Percentiles rank a stretch among this genome's conserved stretches.
phyloP scores from a whole-genome alignment of 495 filamentous ascomycete genomes.

The Pyronema omphalodes region DNA sequence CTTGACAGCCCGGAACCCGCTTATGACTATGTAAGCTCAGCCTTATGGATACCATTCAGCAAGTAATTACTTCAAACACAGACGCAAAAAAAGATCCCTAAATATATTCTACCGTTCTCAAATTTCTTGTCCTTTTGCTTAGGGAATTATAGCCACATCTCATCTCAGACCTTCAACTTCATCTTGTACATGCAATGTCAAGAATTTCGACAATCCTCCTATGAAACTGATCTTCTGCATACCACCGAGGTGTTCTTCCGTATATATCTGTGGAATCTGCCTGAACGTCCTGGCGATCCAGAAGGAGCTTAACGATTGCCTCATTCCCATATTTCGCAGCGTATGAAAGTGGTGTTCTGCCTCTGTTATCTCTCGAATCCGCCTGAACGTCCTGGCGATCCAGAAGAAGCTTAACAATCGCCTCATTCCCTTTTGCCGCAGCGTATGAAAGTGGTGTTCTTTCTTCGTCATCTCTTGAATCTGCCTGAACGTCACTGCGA shows the following conservation, averaged over 20 bases:
- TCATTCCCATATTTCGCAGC: slow-evolving; percentile 19
- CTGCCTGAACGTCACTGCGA: too few relatives aligned
- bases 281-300: slow-evolving; percentile 10
- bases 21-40: too few relatives aligned
- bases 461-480: too few relatives aligned
- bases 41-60: too few relatives aligned
- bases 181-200: too few relatives aligned
- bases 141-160: too few relatives aligned
- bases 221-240: not conserved
- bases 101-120: too few relatives aligned
- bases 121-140: too few relatives aligned
- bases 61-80: too few relatives aligned
- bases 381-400: slow-evolving; percentile 8
- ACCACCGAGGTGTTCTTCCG: slow-evolving; percentile 22
- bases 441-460: slow-evolving; percentile 22
- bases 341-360: slow-evolving; percentile 19
- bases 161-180: too few relatives aligned
- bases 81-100: too few relatives aligned
- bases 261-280: slow-evolving; percentile 12
- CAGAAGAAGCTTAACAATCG: slow-evolving; percentile 19
- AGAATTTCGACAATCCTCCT: not conserved
- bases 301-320: slow-evolving; percentile 16
- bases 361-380: slow-evolving; percentile 5
- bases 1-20: too few relatives aligned
- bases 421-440: slow-evolving; percentile 20